Base-by-base conservation (phyloP, 1,284 basidiomycete genomes). In the Taiwanofungus camphoratus region DNA sequence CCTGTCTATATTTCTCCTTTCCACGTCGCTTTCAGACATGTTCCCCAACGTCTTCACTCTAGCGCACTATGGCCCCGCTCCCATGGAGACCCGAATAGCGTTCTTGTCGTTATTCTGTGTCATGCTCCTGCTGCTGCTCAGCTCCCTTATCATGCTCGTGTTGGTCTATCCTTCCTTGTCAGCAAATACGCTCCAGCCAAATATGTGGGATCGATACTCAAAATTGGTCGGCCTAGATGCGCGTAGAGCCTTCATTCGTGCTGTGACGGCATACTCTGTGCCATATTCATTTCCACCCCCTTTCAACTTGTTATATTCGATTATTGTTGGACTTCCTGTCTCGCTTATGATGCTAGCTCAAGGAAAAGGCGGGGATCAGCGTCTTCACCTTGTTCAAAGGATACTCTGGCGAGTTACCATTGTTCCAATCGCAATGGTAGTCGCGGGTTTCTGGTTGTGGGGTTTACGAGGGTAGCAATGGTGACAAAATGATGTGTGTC, bases 191-290 rank as follows among this genome's bases (percentile, higher is more conserved):
- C 26, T 45, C 12, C 24, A 30, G 4, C 37, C 42, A 27, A 34
- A 21, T 7, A 48, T 51, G 12, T 80, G 77, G 77, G 74, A 79
- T 50, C 60, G 62, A 19, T 79, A 73, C 54, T 70, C 75, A 2
- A 36, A 43, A 22, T 45, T 54, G 1, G 60, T 74, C 23, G 76
- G 76, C 5, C 46, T 67, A 5, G 55, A 61, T 15, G 71, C 77
- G n/a, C 72, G 76, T 21, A 60, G 59, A 33, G 49, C 56, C 1
- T 73, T 74, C 46, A 56, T 65, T n/a, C 56, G 54, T 22, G 60
- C 65, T n/a, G 64, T 73, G 7, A 41, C 57, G 18, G 41, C 46
- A 5, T 77, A 77, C 50, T 57, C 66, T 0, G 46, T 50, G 3
- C 62, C 66, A 3, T 67, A 69, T 45, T 55, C 53, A 34, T 79